Conservation (phyloP, 2,329 filamentous ascomycete species). For the Xylaria sp. region DNA sequence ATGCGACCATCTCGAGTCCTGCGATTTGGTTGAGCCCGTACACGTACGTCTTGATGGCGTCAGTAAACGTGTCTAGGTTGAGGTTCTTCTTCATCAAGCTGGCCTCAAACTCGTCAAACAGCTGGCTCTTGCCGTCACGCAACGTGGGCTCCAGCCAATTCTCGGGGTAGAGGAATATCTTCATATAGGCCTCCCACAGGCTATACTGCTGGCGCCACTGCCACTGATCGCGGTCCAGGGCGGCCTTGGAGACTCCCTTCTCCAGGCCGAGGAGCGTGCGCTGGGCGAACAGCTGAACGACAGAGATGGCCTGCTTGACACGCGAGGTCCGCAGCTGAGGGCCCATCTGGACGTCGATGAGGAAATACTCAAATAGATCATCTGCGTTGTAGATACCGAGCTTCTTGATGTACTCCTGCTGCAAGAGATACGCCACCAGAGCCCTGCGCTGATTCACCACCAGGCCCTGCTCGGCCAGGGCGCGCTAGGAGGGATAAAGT, state of each 20-base stretch:
- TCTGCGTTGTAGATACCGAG: not conserved
- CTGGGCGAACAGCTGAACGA: not conserved
- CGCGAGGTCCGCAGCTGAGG: not conserved
- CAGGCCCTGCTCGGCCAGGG: no score
- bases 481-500: no score
- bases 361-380: not conserved
- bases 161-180: not conserved
- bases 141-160: not conserved
- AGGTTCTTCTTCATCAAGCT: no score
- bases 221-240: not conserved
- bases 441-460: not conserved
- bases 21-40: no score
- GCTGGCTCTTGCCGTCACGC: not conserved
- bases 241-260: not conserved
- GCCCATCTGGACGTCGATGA: conserved; percentile 3
- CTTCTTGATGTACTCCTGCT: not conserved
- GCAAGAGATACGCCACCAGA: not conserved
- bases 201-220: not conserved
- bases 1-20: no score
- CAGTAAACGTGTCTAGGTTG: no score
- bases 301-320: not conserved
- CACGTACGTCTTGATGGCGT: no score
- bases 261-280: not conserved
- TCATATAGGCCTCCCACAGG: not conserved
- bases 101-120: no score